Percentiles rank a stretch among this genome's conserved stretches.
phyloP scores from a whole-genome alignment of 176 grass and related monocot genomes.

The Oryza officinalis region DNA sequence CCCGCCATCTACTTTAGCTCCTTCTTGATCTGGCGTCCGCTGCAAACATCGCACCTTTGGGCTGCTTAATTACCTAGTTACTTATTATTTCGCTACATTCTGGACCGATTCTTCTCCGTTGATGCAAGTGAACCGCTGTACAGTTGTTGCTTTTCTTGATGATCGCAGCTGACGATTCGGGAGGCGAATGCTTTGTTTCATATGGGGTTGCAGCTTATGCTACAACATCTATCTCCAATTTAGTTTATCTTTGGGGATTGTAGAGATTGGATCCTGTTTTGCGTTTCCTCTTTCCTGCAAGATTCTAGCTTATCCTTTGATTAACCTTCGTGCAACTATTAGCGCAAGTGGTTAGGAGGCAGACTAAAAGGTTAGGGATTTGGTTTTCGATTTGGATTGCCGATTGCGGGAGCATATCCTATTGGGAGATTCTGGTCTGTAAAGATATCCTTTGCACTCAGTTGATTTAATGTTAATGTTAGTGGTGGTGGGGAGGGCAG shows the following conservation, averaged over 20 bases:
- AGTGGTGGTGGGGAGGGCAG: constrained; percentile 13
- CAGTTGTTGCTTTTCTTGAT: constrained; percentile 3
- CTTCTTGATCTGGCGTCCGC: background rate
- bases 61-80: too few species aligned
- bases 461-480: constrained; percentile 38
- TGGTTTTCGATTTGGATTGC: constrained; percentile 9
- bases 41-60: background rate
- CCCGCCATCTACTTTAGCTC: background rate
- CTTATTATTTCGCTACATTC: background rate
- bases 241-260: background rate
- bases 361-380: background rate
- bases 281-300: background rate
- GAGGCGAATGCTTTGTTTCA: background rate
- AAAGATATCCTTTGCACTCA: constrained; percentile 14
- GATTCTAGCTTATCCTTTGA: constrained; percentile 36
- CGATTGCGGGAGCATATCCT: constrained; percentile 30
- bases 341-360: constrained; percentile 13
- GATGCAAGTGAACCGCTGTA: background rate
- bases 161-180: background rate
- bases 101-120: background rate
- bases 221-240: background rate
- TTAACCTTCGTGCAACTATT: background rate
- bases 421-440: constrained; percentile 16
- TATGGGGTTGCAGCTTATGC: background rate
- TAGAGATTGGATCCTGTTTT: constrained; percentile 6